Evolutionary conservation across 768 basidiomycete genomes (phyloP).

Genomic region (Filobasidium wieringae): DNA sequence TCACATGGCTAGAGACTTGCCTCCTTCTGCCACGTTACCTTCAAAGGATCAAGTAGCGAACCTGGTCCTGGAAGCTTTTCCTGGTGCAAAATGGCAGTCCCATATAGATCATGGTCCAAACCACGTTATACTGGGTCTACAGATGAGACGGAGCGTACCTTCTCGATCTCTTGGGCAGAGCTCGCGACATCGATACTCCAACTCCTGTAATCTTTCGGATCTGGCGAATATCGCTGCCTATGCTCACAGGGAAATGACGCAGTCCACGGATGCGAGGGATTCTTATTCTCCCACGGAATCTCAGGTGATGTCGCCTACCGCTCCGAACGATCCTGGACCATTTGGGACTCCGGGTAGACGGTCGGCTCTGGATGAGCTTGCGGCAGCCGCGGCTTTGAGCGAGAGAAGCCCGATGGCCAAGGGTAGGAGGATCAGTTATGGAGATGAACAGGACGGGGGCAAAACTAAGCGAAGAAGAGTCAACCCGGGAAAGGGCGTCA

Average conservation of each 20-base stretch:
- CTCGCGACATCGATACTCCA: conserved; percentile 13
- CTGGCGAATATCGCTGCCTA: conserved; percentile 12
- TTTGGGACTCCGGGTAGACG: conserved; percentile 10
- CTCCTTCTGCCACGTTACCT: conserved; percentile 9
- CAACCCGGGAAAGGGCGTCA: neutral
- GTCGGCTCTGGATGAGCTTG: conserved; percentile 13
- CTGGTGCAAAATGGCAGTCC: conserved; percentile 10
- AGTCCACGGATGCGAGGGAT: conserved; percentile 1
- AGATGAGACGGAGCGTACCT: neutral
- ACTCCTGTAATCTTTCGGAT: conserved; percentile 15
- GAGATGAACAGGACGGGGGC: neutral
- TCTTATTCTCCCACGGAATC: conserved; percentile 2
- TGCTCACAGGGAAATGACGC: conserved; percentile 3
- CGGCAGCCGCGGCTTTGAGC: conserved; percentile 11
- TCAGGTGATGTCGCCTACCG: neutral
- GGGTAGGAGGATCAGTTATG: neutral
- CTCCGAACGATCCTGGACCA: neutral
- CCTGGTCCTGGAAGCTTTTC: conserved; percentile 15
- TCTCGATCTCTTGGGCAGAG: neutral
- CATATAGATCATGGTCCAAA: conserved; percentile 6
- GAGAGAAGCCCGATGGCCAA: conserved; percentile 12
- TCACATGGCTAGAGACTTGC: conserved; percentile 9
- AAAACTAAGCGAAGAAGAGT: neutral
- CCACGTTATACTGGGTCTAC: conserved; percentile 10
- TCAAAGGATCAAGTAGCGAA: conserved; percentile 14